phyloP scores from a whole-genome alignment of 2,329 filamentous ascomycete genomes.

The Clarireedia hainanense region DNA sequence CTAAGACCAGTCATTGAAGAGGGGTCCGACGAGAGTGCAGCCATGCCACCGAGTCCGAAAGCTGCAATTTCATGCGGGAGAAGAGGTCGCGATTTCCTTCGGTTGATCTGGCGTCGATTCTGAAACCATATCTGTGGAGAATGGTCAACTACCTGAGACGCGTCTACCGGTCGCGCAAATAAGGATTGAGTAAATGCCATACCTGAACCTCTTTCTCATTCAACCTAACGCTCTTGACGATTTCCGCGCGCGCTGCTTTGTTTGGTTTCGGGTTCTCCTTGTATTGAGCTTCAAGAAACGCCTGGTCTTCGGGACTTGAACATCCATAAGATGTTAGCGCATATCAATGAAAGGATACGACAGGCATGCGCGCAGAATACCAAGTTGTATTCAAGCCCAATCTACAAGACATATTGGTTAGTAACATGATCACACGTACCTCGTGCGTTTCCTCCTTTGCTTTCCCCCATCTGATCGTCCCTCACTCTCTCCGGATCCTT shows the following conservation, averaged over 20 bases:
- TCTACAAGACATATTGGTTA: background rate
- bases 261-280: conserved; percentile 81
- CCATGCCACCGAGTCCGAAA: conserved; percentile 41
- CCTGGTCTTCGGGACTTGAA: conserved; percentile 75
- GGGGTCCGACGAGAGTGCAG: conserved; percentile 26
- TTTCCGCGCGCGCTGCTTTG: conserved; percentile 75
- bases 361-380: background rate
- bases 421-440: conserved; percentile 37
- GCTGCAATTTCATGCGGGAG: conserved; percentile 67
- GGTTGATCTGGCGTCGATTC: conserved; percentile 86
- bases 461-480: conserved; percentile 30
- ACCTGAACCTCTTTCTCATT: conserved; percentile 97
- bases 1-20: conserved; percentile 14
- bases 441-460: conserved; percentile 52
- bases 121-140: conserved; percentile 88
- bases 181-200: conserved; percentile 30
- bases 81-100: conserved; percentile 78
- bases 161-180: conserved; percentile 6
- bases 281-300: conserved; percentile 80
- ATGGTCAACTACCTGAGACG: conserved; percentile 6
- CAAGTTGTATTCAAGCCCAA: background rate
- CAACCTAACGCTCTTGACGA: conserved; percentile 71
- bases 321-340: conserved; percentile 13
- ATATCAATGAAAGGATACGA: background rate
- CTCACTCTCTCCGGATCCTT: conserved; percentile 17